Evolutionary conservation across 2,329 filamentous ascomycete species (phyloP).

Genomic region (Pestalotiopsis sp.): DNA sequence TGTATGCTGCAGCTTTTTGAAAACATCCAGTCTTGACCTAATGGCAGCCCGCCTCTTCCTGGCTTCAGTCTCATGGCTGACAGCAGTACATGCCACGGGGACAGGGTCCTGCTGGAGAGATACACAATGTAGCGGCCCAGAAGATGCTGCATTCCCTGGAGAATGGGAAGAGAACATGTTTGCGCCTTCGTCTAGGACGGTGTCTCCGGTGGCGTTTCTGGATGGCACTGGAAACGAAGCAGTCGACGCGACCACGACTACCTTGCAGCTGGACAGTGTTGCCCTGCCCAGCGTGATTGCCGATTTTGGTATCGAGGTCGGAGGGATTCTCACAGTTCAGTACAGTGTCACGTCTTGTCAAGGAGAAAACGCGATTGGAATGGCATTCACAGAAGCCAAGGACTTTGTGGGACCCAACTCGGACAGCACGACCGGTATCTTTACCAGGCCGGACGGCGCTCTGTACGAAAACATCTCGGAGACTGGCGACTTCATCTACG

Average conservation of each 20-base stretch:
- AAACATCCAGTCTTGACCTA: background rate
- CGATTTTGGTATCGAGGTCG: slow-evolving; percentile 31
- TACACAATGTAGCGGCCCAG: slow-evolving; percentile 52
- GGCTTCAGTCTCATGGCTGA: background rate
- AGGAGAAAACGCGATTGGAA: slow-evolving; percentile 34
- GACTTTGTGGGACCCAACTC: slow-evolving; percentile 42
- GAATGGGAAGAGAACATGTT: slow-evolving; percentile 61
- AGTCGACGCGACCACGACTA: slow-evolving; percentile 15
- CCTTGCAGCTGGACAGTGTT: slow-evolving; percentile 15
- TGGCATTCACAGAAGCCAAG: slow-evolving; percentile 45
- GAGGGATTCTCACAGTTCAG: slow-evolving; percentile 27
- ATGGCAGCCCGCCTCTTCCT: background rate
- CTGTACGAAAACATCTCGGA: slow-evolving; percentile 36
- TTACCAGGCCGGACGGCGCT: slow-evolving; percentile 34
- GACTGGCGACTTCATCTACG: slow-evolving; percentile 33
- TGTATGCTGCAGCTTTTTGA: background rate
- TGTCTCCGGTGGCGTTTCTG: slow-evolving; percentile 46
- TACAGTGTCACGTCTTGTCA: slow-evolving; percentile 21
- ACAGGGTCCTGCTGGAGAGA: slow-evolving; percentile 53
- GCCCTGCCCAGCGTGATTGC: slow-evolving; percentile 20
- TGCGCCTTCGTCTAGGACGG: slow-evolving; percentile 52
- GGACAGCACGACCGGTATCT: slow-evolving; percentile 39
- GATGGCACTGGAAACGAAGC: slow-evolving; percentile 16
- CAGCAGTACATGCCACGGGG: slow-evolving; percentile 1
- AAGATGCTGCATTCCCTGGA: slow-evolving; percentile 53